Evolutionary conservation across 2,329 filamentous ascomycete species (phyloP), one percentile per base, ranked within the genome.

Genomic region (Botrytis elliptica): DNA sequence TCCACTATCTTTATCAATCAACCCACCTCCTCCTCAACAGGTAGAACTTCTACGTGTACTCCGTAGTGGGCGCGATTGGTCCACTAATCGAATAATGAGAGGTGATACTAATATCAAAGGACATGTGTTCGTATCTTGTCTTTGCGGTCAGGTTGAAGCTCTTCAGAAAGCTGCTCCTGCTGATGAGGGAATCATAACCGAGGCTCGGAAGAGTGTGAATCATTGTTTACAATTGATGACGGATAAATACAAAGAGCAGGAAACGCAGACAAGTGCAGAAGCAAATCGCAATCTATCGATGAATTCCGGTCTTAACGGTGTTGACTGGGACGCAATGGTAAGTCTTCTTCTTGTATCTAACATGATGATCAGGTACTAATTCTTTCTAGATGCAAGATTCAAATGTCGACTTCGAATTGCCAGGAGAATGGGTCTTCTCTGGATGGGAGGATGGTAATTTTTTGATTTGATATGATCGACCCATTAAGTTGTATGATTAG

Each of bases 51-150:
- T 75, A 36, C 64, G 64, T 9, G 29, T 59, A 44, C 38, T 72
- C 6, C 25, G 22, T 4, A 10, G 12, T n/a, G 70, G 70, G 3
- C 33, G 40, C 36, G 70, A 72, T n/a, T 72, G 70, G 63, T 12
- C 70, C 9, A 29, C 38, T 22, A 36, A 73, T 77, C 81, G 2
- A 75, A 75, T 38, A 79, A 81, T 60, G 78, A 84, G 2, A 81
- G 83, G 82, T 7, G 85, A 86, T 75, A 85, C 84, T 1, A 86
- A 85, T 36, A 81, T 85, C 66, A 86, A 86, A 77, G 79, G 76
- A 0, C 82, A 84, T 57, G 79, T 85, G 75, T 84, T 85, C 65
- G 72, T 84, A 3, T 77, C 75, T 12, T 83, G 85, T 78, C 79
- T 84, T 3, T 67, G 84, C 14, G 84, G 82, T 0, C 83, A 86